Base-by-base conservation (phyloP, 176 grass and related monocot species). In the Rhipidocladum racemiflorum region DNA sequence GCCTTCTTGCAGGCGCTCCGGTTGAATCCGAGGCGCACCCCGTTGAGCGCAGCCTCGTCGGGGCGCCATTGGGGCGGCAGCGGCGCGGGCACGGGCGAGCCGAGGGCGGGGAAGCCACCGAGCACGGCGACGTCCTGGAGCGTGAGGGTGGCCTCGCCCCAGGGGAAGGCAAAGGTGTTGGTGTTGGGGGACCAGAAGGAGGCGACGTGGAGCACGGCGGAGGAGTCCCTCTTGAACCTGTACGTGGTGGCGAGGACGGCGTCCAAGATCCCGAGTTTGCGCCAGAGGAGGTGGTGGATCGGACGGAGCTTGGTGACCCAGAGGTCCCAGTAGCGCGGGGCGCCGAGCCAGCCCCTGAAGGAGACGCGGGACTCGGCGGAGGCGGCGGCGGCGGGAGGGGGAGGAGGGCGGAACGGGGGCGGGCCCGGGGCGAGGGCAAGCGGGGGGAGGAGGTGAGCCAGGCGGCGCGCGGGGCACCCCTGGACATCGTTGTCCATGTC, bases 1-100 rank as follows among this genome's bases (percentile, higher is more conserved):
- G 96, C 90, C 77, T 98, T 98, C 90, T 98, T 98, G 89, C 90
- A 93, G 39, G 88, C 81, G 87, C 88, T 95, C 53, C 92, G 84
- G 70, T 95, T 95, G 67, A 98, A 91, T 18, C 68, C 88, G 55
- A 91, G 87, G 74, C 93, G 92, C 16, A 93, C 90, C 17, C 61
- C 82, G 42, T 91, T 88, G 64, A 98, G 84, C 48, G 75, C 88
- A 3, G 70, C 69, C 70, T 95, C 88, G 20, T 91, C 81, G 79
- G 94, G 75, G 74, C 65, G 75, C 56, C 91, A 87, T 34, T 95
- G 86, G 34, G 43, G 81, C 21, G 74, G 48, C 74, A 91, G 78
- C 30, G 90, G 87, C 3, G 87, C 81, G 32, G 81, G 86, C 12
- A 76, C 82, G 16, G 95, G 84, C 73, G 86, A 83, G 39, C 92